Percentiles rank a stretch among this genome's conserved stretches.
These are phyloP conservation scores for Colletotrichum trifolii DNA, from an alignment of 2,329 filamentous ascomycete species.

Conservation along the genomic window DNA sequence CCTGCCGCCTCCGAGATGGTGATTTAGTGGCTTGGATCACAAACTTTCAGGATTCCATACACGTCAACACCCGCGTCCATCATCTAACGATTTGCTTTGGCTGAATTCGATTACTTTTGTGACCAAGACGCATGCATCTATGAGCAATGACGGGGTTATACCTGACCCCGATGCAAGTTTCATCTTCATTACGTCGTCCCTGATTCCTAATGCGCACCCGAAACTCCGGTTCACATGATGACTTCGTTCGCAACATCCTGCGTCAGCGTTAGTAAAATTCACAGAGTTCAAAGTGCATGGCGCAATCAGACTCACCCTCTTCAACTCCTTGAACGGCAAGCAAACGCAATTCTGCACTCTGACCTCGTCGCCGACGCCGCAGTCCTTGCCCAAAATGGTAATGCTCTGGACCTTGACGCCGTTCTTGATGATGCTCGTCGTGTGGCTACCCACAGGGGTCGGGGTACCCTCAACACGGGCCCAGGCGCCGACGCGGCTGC, in stretches of 20 bases:
- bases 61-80: neutral
- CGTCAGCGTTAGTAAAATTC: conserved; percentile 41
- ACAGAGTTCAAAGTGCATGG: neutral
- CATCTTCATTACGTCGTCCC: conserved; percentile 34
- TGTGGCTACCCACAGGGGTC: conserved; percentile 86
- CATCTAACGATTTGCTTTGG: conserved; percentile 18
- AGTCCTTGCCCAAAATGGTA: conserved; percentile 97
- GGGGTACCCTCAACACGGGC: conserved; percentile 96
- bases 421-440: conserved; percentile 95
- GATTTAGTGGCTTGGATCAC: too few relatives aligned
- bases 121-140: conserved; percentile 36
- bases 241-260: conserved; percentile 88
- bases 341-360: conserved; percentile 98
- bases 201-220: neutral
- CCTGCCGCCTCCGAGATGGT: too few relatives aligned
- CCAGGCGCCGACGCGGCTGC: conserved; percentile 96
- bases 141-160: conserved; percentile 30
- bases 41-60: too few relatives aligned
- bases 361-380: conserved; percentile 90
- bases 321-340: conserved; percentile 97
- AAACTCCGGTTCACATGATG: conserved; percentile 77
- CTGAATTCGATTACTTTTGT: conserved; percentile 36
- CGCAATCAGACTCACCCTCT: conserved; percentile 74
- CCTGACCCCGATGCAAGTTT: conserved; percentile 29
- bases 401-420: conserved; percentile 99